These are phyloP conservation scores for Acorus gramineus DNA, from an alignment of 106 monocot genomes.

Conservation along the genomic window DNA sequence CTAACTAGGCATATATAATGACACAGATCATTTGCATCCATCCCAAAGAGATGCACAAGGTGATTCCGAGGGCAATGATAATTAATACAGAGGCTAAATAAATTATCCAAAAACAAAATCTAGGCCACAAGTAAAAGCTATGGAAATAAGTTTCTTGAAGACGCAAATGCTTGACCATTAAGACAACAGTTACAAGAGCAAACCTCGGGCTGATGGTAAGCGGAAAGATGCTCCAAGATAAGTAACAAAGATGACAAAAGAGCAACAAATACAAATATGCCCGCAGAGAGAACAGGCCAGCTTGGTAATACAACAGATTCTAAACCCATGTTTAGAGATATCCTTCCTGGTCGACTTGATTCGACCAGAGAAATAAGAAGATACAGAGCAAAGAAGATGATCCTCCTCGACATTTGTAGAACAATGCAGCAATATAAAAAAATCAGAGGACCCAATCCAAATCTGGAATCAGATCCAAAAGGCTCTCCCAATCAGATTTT, in stretches of 20 bases:
- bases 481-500: too few species aligned
- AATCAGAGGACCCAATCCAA: background rate
- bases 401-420: slow-evolving; percentile 35
- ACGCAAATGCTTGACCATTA: too few species aligned
- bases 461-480: too few species aligned
- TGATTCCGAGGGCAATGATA: too few species aligned
- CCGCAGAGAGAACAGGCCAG: slow-evolving; percentile 91
- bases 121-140: background rate
- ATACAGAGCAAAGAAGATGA: slow-evolving; percentile 20
- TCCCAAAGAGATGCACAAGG: too few species aligned
- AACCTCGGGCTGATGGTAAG: slow-evolving; percentile 96
- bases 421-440: slow-evolving; percentile 1
- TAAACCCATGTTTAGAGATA: slow-evolving; percentile 15
- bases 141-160: background rate
- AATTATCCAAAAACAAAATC: too few species aligned
- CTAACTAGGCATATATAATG: too few species aligned
- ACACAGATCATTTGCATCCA: too few species aligned
- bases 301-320: slow-evolving; percentile 30
- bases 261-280: slow-evolving; percentile 56
- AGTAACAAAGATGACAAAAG: slow-evolving; percentile 71
- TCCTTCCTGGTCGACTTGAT: slow-evolving; percentile 33
- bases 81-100: too few species aligned
- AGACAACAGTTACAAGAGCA: background rate
- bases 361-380: slow-evolving; percentile 37
- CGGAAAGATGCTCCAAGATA: slow-evolving; percentile 70